Conservation (phyloP, 2,329 filamentous ascomycete species). For the Venturia carpophila region DNA sequence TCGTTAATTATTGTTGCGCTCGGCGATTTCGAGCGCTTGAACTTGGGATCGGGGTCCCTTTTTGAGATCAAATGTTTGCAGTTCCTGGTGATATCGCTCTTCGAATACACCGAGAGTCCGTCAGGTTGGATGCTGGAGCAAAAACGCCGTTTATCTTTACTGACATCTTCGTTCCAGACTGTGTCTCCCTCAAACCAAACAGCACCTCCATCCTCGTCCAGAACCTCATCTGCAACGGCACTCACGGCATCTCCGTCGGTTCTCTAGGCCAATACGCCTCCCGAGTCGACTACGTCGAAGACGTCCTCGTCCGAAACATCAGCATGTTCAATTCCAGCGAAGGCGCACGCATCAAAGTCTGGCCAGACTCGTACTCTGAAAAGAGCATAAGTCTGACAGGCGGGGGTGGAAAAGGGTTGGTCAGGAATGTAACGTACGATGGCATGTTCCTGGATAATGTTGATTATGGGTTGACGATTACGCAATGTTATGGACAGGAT, state of each 20-base stretch:
- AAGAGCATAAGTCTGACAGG: slow-evolving; percentile 40
- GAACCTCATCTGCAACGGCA: slow-evolving; percentile 57
- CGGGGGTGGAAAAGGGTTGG: slow-evolving; percentile 50
- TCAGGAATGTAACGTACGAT: slow-evolving; percentile 57
- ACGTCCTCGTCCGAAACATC: slow-evolving; percentile 33
- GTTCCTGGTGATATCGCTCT: background rate
- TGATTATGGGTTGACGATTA: slow-evolving; percentile 52
- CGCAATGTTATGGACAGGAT: slow-evolving; percentile 46
- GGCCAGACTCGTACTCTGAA: slow-evolving; percentile 46
- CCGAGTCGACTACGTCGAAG: slow-evolving; percentile 55
- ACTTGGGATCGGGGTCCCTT: background rate
- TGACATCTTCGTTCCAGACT: slow-evolving; percentile 42
- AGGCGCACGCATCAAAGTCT: slow-evolving; percentile 61
- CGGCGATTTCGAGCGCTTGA: too few relatives aligned
- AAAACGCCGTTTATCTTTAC: background rate
- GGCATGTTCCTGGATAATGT: slow-evolving; percentile 50
- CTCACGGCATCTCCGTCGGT: slow-evolving; percentile 60
- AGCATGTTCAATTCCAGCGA: slow-evolving; percentile 42
- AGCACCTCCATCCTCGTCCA: slow-evolving; percentile 58
- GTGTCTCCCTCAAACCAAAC: slow-evolving; percentile 66
- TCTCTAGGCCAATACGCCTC: slow-evolving; percentile 57
- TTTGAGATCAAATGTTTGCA: background rate
- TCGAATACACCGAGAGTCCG: too few relatives aligned
- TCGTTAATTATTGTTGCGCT: background rate
- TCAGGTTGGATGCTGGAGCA: too few relatives aligned